phyloP scores from a whole-genome alignment of 2,329 filamentous ascomycete species.

The Diplodia corticola region DNA sequence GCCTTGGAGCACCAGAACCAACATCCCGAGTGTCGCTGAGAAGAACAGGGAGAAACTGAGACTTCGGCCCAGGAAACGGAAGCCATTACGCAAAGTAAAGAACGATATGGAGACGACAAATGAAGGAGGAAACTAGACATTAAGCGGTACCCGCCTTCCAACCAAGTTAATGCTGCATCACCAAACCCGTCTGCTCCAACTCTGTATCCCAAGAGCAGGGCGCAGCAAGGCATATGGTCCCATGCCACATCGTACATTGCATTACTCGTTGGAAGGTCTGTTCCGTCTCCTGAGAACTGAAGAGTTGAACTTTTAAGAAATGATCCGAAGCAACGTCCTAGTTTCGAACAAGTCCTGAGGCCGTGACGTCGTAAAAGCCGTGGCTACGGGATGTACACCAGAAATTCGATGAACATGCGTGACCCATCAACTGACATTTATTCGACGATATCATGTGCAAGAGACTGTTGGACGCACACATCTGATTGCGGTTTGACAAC shows the following conservation, averaged over 20 bases:
- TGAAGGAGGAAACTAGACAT: slow-evolving; percentile 10
- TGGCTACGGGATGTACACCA: background rate
- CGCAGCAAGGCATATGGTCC: background rate
- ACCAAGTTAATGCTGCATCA: slow-evolving; percentile 4
- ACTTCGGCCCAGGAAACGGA: background rate
- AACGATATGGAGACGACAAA: background rate
- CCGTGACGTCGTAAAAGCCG: slow-evolving; percentile 21
- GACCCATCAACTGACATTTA: slow-evolving; percentile 8
- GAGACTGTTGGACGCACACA: background rate
- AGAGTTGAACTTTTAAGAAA: slow-evolving; percentile 1
- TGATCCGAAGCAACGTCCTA: background rate
- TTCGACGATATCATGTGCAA: background rate
- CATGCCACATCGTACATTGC: slow-evolving; percentile 1
- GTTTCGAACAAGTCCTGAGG: slow-evolving; percentile 2
- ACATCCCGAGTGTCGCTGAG: background rate
- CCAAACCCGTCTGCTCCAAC: background rate
- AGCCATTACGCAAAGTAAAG: background rate
- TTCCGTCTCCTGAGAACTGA: slow-evolving; percentile 2
- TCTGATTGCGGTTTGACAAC: background rate
- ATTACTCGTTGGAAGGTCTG: background rate
- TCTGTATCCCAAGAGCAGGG: slow-evolving; percentile 18
- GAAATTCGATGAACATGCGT: background rate
- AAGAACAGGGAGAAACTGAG: background rate
- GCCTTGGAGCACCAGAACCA: background rate
- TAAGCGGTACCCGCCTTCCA: slow-evolving; percentile 4